Conservation (phyloP, 208 protist species). For the Leishmania turanica region DNA sequence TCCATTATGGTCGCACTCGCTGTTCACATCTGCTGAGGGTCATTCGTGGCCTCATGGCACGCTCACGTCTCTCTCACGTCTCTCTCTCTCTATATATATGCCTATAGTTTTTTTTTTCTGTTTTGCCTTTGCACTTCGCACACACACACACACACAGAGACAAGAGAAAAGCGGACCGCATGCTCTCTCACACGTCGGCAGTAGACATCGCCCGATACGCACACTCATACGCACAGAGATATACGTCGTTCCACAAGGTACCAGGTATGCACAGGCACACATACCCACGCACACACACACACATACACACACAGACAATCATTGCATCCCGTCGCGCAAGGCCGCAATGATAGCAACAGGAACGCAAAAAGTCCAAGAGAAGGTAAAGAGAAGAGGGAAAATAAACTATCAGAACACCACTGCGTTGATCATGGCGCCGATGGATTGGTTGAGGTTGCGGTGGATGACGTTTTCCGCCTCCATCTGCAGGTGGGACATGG, state of each 20-base stretch:
- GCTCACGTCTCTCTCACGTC: background rate
- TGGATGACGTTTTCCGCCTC: slow-evolving; percentile 82
- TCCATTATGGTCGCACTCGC: background rate
- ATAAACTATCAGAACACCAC: slow-evolving; percentile 75
- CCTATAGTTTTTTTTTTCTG: too few species aligned
- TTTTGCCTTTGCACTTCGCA: background rate
- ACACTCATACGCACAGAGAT: background rate
- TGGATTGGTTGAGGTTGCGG: slow-evolving; percentile 80
- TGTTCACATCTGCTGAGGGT: background rate
- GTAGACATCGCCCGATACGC: background rate
- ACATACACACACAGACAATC: background rate
- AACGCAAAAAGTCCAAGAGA: background rate
- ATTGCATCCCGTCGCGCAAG: background rate
- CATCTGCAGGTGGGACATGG: slow-evolving; percentile 76
- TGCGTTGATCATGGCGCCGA: slow-evolving; percentile 89
- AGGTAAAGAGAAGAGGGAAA: background rate
- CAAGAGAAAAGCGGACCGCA: background rate
- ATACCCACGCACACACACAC: background rate
- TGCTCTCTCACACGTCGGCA: background rate
- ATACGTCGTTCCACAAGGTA: background rate
- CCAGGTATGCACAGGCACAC: background rate
- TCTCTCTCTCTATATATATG: too few species aligned
- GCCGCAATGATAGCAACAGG: background rate
- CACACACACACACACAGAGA: too few species aligned
- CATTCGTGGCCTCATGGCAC: background rate